Evolutionary conservation across 805 yeast species (phyloP).

Genomic region (Schwanniomyces occidentalis): DNA sequence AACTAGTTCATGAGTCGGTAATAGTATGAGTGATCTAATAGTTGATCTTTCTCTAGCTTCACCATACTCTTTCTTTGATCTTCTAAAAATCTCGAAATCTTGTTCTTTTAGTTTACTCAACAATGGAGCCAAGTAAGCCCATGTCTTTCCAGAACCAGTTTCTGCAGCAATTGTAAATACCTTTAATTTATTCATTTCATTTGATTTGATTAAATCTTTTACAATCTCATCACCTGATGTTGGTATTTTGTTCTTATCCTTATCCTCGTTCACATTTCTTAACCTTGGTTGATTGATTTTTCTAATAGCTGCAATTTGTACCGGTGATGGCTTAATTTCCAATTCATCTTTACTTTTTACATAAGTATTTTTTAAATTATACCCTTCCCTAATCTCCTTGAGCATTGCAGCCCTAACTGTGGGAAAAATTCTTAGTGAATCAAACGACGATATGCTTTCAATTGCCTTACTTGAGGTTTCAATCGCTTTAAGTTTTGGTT

Average conservation of each 20-base stretch:
- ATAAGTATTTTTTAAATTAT: slow-evolving; percentile 34
- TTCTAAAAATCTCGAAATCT: slow-evolving; percentile 33
- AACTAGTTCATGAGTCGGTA: slow-evolving; percentile 89
- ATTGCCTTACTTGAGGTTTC: slow-evolving; percentile 22
- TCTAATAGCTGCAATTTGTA: slow-evolving; percentile 75
- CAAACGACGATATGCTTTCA: slow-evolving; percentile 59
- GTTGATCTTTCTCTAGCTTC: slow-evolving; percentile 27
- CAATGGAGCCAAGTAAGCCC: slow-evolving; percentile 83
- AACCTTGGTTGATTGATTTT: slow-evolving; percentile 47
- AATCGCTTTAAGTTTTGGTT: slow-evolving; percentile 42
- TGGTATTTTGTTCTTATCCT: slow-evolving; percentile 11
- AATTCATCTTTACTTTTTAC: slow-evolving; percentile 30
- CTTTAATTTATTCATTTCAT: slow-evolving; percentile 41
- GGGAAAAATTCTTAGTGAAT: slow-evolving; percentile 66
- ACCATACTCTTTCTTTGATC: slow-evolving; percentile 17
- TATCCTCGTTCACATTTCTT: slow-evolving; percentile 26
- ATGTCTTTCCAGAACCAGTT: slow-evolving; percentile 95
- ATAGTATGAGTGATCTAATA: slow-evolving; percentile 70
- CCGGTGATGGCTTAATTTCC: slow-evolving; percentile 65
- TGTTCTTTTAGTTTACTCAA: slow-evolving; percentile 66
- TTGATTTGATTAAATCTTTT: slow-evolving; percentile 26
- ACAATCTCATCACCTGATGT: slow-evolving; percentile 24
- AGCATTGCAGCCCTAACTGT: slow-evolving; percentile 62
- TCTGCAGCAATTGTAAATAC: slow-evolving; percentile 88
- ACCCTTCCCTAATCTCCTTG: slow-evolving; percentile 47